These are phyloP conservation scores for Exophiala lecanii-corni DNA, from an alignment of 2,329 filamentous ascomycete genomes.

Conservation along the genomic window DNA sequence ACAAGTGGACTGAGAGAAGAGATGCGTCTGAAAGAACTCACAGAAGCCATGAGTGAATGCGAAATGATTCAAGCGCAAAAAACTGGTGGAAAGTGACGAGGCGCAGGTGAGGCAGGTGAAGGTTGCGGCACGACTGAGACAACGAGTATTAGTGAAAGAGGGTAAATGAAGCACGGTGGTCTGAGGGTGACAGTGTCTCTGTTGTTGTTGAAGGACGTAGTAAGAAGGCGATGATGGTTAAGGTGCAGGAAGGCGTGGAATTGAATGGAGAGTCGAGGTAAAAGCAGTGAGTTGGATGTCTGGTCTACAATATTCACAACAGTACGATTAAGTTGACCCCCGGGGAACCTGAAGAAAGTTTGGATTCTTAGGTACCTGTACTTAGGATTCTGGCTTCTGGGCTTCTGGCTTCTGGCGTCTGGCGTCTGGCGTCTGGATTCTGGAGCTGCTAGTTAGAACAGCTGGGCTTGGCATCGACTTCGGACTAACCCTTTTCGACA, in stretches of 20 bases:
- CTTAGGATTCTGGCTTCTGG: no score
- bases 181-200: neutral
- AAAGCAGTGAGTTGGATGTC: neutral
- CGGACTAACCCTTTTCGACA: no score
- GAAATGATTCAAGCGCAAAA: constrained; percentile 2
- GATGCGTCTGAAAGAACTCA: constrained; percentile 31
- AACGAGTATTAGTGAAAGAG: constrained; percentile 12
- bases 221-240: neutral
- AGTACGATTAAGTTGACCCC: no score
- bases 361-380: no score
- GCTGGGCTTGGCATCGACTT: neutral
- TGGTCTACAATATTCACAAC: neutral
- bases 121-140: constrained; percentile 7
- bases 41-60: constrained; percentile 43
- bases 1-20: constrained; percentile 24
- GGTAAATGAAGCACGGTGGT: neutral
- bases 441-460: neutral
- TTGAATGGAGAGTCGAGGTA: neutral
- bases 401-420: no score
- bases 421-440: neutral
- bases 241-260: neutral
- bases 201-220: neutral
- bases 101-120: constrained; percentile 10
- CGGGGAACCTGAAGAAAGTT: neutral
- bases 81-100: constrained; percentile 6